Evolutionary conservation across 2,329 filamentous ascomycete genomes (phyloP), one percentile per base, ranked within the genome.

Genomic region (Torrubiella hemipterigena): DNA sequence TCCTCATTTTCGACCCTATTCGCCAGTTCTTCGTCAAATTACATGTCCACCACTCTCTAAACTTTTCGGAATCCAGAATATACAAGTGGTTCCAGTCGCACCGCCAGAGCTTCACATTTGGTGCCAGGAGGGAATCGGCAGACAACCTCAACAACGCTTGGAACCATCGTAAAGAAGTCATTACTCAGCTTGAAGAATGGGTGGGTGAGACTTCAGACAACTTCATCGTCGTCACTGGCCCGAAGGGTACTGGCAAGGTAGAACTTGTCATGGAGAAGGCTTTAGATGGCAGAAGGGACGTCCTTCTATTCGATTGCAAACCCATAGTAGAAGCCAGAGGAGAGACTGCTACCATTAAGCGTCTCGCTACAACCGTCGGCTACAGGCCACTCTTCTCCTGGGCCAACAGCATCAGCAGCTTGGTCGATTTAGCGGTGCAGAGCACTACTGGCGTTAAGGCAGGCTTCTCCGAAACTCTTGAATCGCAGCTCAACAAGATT

Each of bases 341-440:
- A 5, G 91, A 98, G 48, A 77, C 78, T 7, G 74, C 77, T 3
- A 94, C 83, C 1, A 94, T 98, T 45, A 74, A 74, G 37, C 77
- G 80, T 24, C 77, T 91, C 6, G 91, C 89, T 1, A 60, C 65
- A 2, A 75, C 87, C 40, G 87, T 96, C 29, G 89, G 91, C 7
- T 96, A 95, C 50, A 69, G 82, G 7, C 91, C 91, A 0, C 76
- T 98, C 1, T 98, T 98, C 52, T 93, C 84, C 0, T 96, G 87
- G 83, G 81, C 93, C 58, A 95, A 96, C 55, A 94, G 77, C 47
- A 74, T 96, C 42, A 93, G 83, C 56, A 93, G 86, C 51, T 73
- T 95, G 58, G 67, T 94, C 40, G 91, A 96, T 45, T 70, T 96
- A 22, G 91, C 89, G 15, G 84, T 91, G 2, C 89, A 95, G 52